These are phyloP conservation scores for Metahyphopichia silvanorum DNA, from an alignment of 805 yeast species.

Conservation along the genomic window DNA sequence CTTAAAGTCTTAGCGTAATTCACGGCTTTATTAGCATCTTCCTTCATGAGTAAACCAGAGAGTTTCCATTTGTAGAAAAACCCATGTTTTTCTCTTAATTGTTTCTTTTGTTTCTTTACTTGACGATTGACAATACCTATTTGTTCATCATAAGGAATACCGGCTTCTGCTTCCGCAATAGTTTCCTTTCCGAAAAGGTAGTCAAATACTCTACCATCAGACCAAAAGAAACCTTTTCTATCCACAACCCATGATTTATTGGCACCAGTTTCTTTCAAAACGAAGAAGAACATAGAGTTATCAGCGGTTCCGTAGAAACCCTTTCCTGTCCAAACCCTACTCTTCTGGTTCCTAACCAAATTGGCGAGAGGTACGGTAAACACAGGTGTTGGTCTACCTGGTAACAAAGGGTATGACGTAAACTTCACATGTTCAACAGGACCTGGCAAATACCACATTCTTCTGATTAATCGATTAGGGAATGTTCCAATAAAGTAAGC, in stretches of 20 bases:
- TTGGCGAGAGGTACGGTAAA: conserved; percentile 59
- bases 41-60: conserved; percentile 28
- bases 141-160: conserved; percentile 59
- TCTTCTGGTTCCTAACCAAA: conserved; percentile 52
- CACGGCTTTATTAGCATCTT: conserved; percentile 21
- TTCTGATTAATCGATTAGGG: conserved; percentile 69
- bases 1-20: conserved; percentile 16
- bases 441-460: conserved; percentile 76
- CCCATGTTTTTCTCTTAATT: conserved; percentile 54
- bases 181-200: conserved; percentile 77
- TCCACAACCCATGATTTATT: conserved; percentile 75
- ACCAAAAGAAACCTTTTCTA: conserved; percentile 88
- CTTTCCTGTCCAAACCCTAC: conserved; percentile 81
- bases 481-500: conserved; percentile 34
- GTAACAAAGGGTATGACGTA: conserved; percentile 72
- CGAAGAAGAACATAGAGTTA: conserved; percentile 68
- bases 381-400: conserved; percentile 75
- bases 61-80: conserved; percentile 57
- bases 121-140: conserved; percentile 46
- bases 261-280: conserved; percentile 55
- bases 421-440: conserved; percentile 55
- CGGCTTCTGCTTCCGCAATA: conserved; percentile 72
- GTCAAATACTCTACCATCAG: conserved; percentile 85
- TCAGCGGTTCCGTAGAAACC: conserved; percentile 86
- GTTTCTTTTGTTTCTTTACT: conserved; percentile 46